These are phyloP conservation scores for Canavalia ensiformis DNA, from an alignment of 306 rosid species.

Conservation along the genomic window DNA sequence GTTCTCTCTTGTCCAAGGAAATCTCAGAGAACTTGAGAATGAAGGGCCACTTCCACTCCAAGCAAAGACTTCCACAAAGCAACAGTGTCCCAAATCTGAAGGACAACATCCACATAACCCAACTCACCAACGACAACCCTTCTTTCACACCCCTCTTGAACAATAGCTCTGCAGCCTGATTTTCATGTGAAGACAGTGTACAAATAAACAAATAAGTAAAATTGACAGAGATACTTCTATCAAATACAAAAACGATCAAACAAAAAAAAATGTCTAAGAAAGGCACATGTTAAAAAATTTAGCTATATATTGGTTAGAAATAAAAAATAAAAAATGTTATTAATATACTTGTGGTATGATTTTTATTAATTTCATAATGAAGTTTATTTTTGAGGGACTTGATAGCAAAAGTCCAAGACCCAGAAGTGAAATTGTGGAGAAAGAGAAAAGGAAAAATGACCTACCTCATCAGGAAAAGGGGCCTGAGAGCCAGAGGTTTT, in stretches of 20 bases:
- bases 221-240: not conserved
- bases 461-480: conserved; percentile 85
- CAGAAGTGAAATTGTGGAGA: too few relatives aligned
- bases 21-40: conserved; percentile 76
- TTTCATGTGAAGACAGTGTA: not conserved
- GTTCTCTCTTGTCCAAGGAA: conserved; percentile 78
- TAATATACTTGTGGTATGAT: too few relatives aligned
- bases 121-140: conserved; percentile 56
- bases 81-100: conserved; percentile 76
- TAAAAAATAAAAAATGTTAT: too few relatives aligned
- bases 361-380: too few relatives aligned
- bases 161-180: conserved; percentile 74
- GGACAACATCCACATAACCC: conserved; percentile 63
- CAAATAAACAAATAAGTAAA: not conserved
- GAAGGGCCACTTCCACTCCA: conserved; percentile 82
- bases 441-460: not conserved
- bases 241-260: not conserved
- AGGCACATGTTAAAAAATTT: too few relatives aligned
- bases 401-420: too few relatives aligned
- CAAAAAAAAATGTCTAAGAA: not conserved
- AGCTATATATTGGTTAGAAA: too few relatives aligned
- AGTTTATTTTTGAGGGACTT: too few relatives aligned
- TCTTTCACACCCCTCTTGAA: conserved; percentile 58
- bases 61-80: conserved; percentile 71
- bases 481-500: conserved; percentile 65